These are phyloP conservation scores for Coemansia sp. DNA, from an alignment of 192 early-diverging fungal genomes.

Conservation along the genomic window DNA sequence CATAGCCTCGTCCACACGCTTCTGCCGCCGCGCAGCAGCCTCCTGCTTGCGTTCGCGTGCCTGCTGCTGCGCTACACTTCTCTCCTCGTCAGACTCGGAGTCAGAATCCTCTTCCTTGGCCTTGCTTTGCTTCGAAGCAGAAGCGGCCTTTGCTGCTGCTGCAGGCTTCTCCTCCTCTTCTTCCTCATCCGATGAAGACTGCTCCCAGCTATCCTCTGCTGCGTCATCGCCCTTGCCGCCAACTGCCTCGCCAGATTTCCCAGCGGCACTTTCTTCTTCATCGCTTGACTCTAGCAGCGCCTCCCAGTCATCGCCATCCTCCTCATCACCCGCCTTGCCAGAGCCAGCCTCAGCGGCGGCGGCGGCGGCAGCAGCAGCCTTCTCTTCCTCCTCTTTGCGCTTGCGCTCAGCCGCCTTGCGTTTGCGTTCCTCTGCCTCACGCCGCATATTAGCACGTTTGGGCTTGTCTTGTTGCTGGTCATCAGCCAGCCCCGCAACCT, in stretches of 20 bases:
- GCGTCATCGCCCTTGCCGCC: constrained; percentile 22
- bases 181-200: constrained; percentile 43
- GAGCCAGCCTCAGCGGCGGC: constrained; percentile 64
- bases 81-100: constrained; percentile 53
- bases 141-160: background rate
- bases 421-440: constrained; percentile 49
- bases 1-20: constrained; percentile 72
- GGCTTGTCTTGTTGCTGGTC: constrained; percentile 16
- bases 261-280: constrained; percentile 57
- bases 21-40: constrained; percentile 71
- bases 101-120: constrained; percentile 55
- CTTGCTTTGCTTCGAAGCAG: constrained; percentile 57
- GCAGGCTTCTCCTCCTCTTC: constrained; percentile 31
- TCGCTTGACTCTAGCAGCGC: constrained; percentile 38
- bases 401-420: constrained; percentile 38
- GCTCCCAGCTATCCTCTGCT: constrained; percentile 49
- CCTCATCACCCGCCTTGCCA: constrained; percentile 36
- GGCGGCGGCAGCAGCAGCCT: constrained; percentile 64
- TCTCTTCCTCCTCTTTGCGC: constrained; percentile 57
- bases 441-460: constrained; percentile 15
- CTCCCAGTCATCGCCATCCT: constrained; percentile 44
- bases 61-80: constrained; percentile 63
- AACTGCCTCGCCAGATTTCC: background rate
- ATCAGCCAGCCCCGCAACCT: constrained; percentile 60
- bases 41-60: constrained; percentile 74